A percentile compares a stretch with the other conserved stretches of the same genome.
phyloP scores from a whole-genome alignment of 371 early-diverging fungal genomes.

The Circinella umbellata region DNA sequence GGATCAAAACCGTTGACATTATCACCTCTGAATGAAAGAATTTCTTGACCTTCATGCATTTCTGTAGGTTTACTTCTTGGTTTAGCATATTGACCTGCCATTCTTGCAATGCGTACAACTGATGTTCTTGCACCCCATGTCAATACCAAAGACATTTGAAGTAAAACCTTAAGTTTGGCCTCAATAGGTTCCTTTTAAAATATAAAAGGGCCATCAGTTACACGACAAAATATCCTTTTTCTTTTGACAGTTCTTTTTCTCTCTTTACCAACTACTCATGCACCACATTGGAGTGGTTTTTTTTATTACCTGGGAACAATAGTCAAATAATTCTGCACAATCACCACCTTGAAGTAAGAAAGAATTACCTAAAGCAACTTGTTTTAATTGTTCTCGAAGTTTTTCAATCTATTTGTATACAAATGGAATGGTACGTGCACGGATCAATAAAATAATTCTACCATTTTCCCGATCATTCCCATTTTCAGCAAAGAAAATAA shows the following conservation, averaged over 20 bases:
- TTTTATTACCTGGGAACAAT: constrained; percentile 79
- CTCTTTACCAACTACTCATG: constrained; percentile 54
- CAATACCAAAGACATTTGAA: constrained; percentile 96
- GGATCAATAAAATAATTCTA: background rate
- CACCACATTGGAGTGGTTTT: constrained; percentile 90
- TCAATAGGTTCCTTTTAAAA: constrained; percentile 79
- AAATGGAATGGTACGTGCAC: too few relatives aligned
- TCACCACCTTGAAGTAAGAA: constrained; percentile 98
- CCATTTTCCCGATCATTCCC: background rate
- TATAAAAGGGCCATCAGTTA: background rate
- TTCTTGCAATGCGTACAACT: constrained; percentile 94
- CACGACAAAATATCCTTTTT: background rate
- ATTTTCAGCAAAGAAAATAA: too few relatives aligned
- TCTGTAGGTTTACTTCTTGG: constrained; percentile 94
- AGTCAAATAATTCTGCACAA: constrained; percentile 97
- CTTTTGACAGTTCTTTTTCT: constrained; percentile 1
- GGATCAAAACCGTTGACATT: constrained; percentile 95
- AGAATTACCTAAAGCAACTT: constrained; percentile 89
- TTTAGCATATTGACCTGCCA: constrained; percentile 98
- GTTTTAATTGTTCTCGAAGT: constrained; percentile 82
- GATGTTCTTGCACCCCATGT: constrained; percentile 93
- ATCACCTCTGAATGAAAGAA: constrained; percentile 80
- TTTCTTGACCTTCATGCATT: constrained; percentile 81
- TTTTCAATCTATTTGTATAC: constrained; percentile 73
- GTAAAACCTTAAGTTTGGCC: constrained; percentile 91